Percentiles rank a stretch among this genome's conserved stretches.
Conservation (phyloP, 306 rosid genomes). For the Glycine tomentella region DNA sequence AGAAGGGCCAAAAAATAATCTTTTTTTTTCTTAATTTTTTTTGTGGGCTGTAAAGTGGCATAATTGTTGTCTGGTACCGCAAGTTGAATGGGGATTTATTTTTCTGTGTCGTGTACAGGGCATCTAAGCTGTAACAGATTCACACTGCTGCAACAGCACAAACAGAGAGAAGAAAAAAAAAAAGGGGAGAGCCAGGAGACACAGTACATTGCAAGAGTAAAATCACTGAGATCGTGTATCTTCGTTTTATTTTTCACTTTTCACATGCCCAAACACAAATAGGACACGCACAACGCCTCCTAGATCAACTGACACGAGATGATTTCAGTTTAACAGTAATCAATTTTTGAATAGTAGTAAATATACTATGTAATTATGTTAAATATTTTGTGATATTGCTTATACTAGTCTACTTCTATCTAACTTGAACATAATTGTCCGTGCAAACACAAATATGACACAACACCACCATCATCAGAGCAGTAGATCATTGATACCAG, state of each 20-base stretch:
- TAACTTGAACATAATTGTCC: too few relatives aligned
- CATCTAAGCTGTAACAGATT: constrained; percentile 70
- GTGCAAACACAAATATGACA: too few relatives aligned
- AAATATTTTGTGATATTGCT: too few relatives aligned
- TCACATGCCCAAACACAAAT: background rate
- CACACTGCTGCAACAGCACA: constrained; percentile 45
- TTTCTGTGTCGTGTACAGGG: constrained; percentile 63
- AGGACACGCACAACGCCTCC: background rate
- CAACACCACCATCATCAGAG: too few relatives aligned
- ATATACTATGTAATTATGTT: too few relatives aligned
- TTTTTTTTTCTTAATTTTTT: constrained; percentile 16
- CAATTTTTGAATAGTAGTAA: too few relatives aligned
- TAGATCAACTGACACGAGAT: background rate
- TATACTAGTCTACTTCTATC: too few relatives aligned
- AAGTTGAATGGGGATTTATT: constrained; percentile 66
- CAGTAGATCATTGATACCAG: too few relatives aligned
- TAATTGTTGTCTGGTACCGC: constrained; percentile 79
- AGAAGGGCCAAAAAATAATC: background rate
- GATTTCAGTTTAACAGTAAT: background rate
- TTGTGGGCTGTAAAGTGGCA: constrained; percentile 94
- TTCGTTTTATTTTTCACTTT: constrained; percentile 33
- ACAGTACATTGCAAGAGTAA: constrained; percentile 35
- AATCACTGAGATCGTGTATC: constrained; percentile 19
- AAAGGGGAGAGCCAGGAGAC: background rate
- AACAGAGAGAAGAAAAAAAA: constrained; percentile 7